Base-by-base conservation (phyloP, 176 grass and related monocot species). In the Melocanna baccifera region DNA sequence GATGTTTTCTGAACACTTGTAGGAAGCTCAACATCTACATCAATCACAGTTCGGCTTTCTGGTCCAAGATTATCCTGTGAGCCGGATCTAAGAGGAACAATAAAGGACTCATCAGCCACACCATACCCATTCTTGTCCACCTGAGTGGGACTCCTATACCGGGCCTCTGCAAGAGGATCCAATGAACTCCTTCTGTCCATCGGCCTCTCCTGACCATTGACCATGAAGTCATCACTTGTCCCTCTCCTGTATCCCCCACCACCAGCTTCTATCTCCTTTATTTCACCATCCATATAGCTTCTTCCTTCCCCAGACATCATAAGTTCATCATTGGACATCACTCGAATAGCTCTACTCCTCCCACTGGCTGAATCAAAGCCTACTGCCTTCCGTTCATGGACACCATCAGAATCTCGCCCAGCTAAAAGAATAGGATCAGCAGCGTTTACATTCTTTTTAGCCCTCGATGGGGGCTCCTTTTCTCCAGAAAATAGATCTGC, bases 201-300 rank as follows among this genome's bases (percentile, higher is more conserved):
- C 50, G 85, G 79, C 77, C 84, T 89, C 43, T 92, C 90, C 70
- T 94, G 82, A 41, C 89, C 91, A 89, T 94, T 83, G 45, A 91
- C 61, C 89, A 94, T 91, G 70, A 86, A 94, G 25, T 99, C 97
- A 6, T 99, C 91, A 67, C 41, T 65, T 46, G 88, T 86, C 68
- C 76, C 84, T 69, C 91, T 88, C 68, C 85, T 85, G 77, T 91
- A 96, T 72, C 75, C 71, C 53, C 85, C 86, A 65, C 91, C 69
- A 36, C 89, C 84, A 58, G 88, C 90, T 94, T 96, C 93, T 61
- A 99, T 96, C 71, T 91, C 93, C 85, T 99, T 99, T 18, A 96
- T 86, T 40, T 75, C 83, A 79, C 87, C 87, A 85, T 83, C 69
- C 75, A 87, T 78, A 83, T 80, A 80, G 22, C 55, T 81, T 75